phyloP scores from a whole-genome alignment of 192 early-diverging fungal species.

The Entomortierella chlamydospora region DNA sequence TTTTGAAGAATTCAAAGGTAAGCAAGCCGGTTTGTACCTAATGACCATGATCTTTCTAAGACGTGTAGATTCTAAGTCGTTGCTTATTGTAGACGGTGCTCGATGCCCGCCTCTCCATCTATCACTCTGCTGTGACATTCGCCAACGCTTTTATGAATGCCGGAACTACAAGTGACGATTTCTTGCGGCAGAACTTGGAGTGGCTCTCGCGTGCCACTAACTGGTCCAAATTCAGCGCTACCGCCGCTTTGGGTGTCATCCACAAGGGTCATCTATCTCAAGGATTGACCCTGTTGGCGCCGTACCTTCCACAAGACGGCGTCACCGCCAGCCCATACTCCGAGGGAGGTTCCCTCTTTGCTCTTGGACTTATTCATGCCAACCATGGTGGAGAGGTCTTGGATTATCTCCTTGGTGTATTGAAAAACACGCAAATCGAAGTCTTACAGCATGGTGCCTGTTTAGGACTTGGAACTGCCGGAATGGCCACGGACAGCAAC shows the following conservation, averaged over 20 bases:
- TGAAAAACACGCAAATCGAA: constrained; percentile 84
- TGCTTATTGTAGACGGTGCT: constrained; percentile 72
- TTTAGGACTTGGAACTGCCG: constrained; percentile 94
- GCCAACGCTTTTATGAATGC: constrained; percentile 99
- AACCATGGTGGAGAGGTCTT: constrained; percentile 91
- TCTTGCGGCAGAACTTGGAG: constrained; percentile 96
- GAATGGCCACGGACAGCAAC: constrained; percentile 94
- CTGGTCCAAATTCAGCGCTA: constrained; percentile 99
- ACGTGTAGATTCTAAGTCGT: too few relatives aligned
- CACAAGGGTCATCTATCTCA: constrained; percentile 97
- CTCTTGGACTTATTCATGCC: constrained; percentile 96
- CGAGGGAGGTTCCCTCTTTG: constrained; percentile 98
- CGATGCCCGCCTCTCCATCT: constrained; percentile 91
- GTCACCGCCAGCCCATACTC: constrained; percentile 89
- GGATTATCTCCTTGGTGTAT: constrained; percentile 82
- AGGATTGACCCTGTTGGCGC: constrained; percentile 83
- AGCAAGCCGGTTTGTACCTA: too few relatives aligned
- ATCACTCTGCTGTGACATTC: constrained; percentile 95
- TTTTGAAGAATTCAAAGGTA: constrained; percentile 92
- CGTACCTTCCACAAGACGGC: constrained; percentile 95
- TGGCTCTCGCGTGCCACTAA: constrained; percentile 97
- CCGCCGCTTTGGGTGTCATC: constrained; percentile 97
- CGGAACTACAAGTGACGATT: constrained; percentile 98
- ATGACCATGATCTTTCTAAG: too few relatives aligned
- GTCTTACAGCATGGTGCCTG: constrained; percentile 97